Base-by-base conservation (phyloP, 805 yeast species). In the Teunomyces cretensis region DNA sequence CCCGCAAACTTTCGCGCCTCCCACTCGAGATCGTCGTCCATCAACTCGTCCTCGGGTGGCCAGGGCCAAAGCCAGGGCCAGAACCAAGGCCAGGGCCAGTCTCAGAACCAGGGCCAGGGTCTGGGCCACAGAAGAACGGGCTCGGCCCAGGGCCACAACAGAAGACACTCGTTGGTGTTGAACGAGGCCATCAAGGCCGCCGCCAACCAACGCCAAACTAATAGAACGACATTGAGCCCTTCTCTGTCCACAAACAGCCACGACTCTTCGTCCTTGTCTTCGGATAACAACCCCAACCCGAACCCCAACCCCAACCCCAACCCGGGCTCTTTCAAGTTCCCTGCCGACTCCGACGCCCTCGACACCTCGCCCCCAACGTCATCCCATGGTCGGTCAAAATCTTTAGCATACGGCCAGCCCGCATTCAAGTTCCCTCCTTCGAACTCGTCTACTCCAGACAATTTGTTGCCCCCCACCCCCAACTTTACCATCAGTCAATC, bases 131-230 rank as follows among this genome's bases (percentile, higher is more conserved):
- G 70, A 45, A 54, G 73, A 43, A 62, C 75, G 5, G 70, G 69
- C 9, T 60, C 63, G 22, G 48, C 51, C 30, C 51, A 56, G 42
- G 96, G 97, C 30, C 99, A 92, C 62, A 71, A 76, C 33, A 82
- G 99, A 70, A 81, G 99, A 63, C 98, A 92, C 63, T 90, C 97
- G 0, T 71, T 92, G 48, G 97, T 96, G 2, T 74, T 92, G 46
- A 83, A 83, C 43, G 99, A 92, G 67, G 98, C 98, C 9, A 90
- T 88, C 57, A 84, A 84, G 54, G 97, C 97, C 6, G 99, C 99
- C n/a, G 97, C 97, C 4, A 84, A 83, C 53, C 94, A 88, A 61
- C 78, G 90, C 63, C 72, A 68, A 48, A 60, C 62, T 30, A 72
- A 72, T 51, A 55, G 67, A 52, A 57, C 63, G 17, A 56, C 74